Base-by-base conservation (phyloP, 2,329 filamentous ascomycete species). In the Penicillium paneum region DNA sequence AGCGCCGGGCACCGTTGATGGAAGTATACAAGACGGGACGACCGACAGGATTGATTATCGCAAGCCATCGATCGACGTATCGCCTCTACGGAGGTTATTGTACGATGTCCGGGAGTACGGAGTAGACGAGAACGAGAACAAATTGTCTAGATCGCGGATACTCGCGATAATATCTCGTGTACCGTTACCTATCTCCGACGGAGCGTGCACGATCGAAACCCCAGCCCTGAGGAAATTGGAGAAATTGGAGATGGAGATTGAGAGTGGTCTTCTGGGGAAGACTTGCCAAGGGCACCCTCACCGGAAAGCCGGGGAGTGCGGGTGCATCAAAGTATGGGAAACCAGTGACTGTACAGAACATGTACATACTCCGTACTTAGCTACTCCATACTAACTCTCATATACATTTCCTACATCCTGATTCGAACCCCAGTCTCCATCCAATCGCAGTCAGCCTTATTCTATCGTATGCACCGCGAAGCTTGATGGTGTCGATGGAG, bases 1-100 rank as follows among this genome's bases (percentile, higher is more conserved):
- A 63, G 64, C 65, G 64, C 63, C 57, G 54, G 52, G 46, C 21
- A n/a, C 26, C 29, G 38, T 48, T 19, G 38, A 3, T 36, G 17
- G 15, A 29, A 12, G 35, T 26, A 26, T n/a, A 26, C 38, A 41
- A 39, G 50, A 56, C 40, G 46, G 40, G 36, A 41, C 12, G 45
- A 17, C 34, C 15, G 32, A 44, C 40, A 24, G 49, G 47, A 29
- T 32, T 42, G 28, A 29, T 31, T 47, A 48, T 32, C 35, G 21
- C 15, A 41, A 19, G 42, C 28, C 26, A 48, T 47, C 29, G 28
- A 49, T 34, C 41, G 24, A 35, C 11, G 10, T 31, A 29, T 19
- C 21, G 41, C 26, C 12, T 46, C 21, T 19, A 10, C 21, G 21
- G 21, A 24, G n/a, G n/a, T n/a, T 19, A 19, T 19, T 31, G 10